Base-by-base conservation (phyloP, 257 asterid genomes). In the Leptodermis oblonga region DNA sequence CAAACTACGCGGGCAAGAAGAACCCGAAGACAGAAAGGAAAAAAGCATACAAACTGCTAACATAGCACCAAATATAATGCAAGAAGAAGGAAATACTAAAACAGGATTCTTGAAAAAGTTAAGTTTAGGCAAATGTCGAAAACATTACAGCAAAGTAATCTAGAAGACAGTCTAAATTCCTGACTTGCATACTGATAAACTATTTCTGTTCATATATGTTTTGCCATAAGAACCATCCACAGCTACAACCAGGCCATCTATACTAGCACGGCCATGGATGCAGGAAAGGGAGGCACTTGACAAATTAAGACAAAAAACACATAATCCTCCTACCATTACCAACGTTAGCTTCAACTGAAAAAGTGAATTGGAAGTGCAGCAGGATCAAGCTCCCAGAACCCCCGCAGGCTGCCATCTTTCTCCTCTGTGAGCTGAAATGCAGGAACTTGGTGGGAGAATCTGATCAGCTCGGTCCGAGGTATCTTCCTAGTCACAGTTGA, bases 401-500 rank as follows among this genome's bases (percentile, higher is more conserved):
- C 79, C 42, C 70, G 64, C 31, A 71, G 48, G 64, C 33, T 69
- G 43, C 81, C 81, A 23, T 68, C 70, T 41, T 56, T 59, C 54
- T 81, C 81, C 17, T 73, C 68, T 18, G 83, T 78, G 67, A 78
- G 53, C 25, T 62, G 77, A 66, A 65, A 69, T 25, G 83, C 80
- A n/a, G 81, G 86, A 62, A 81, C 72, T 28, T 58, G 77, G 68
- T 81, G 86, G 13, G 86, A 81, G 69, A 81, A 81, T 51, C 70
- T 65, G 55, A 81, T 71, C 31, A 75, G 62, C 65, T 81, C 77
- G 0, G 70, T 10, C 41, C 37, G 28, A 17, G 67, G 64, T 65
- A 78, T 65, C 33, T 54, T 34, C 74, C 65, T 66, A 6, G 68
- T 62, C 45, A 17, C 42, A 2, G n/a, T 43, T 18, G 48, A 58